Percentiles rank a stretch among this genome's conserved stretches.
These are phyloP conservation scores for Mytilinidion resinicola DNA, from an alignment of 495 filamentous ascomycete species.

Conservation along the genomic window DNA sequence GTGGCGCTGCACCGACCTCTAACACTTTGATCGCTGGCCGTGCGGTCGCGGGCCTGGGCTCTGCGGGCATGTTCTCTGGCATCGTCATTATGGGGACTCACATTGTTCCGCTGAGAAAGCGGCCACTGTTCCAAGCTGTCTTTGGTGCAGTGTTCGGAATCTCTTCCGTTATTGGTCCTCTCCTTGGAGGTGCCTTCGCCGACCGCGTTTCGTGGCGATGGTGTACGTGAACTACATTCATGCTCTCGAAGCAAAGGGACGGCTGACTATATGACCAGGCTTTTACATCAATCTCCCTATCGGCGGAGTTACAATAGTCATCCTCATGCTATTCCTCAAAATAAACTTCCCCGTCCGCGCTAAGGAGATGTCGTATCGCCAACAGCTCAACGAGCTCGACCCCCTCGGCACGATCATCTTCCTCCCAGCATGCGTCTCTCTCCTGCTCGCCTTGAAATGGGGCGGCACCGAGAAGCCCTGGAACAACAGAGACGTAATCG, in stretches of 20 bases:
- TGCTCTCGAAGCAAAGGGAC: not conserved
- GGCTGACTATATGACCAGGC: slow-evolving; percentile 36
- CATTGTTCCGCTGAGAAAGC: slow-evolving; percentile 63
- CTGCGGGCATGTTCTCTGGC: slow-evolving; percentile 78
- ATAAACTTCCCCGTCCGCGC: slow-evolving; percentile 23
- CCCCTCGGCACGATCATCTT: slow-evolving; percentile 46
- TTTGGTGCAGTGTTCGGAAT: slow-evolving; percentile 77
- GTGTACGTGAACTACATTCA: slow-evolving; percentile 47
- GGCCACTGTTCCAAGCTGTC: slow-evolving; percentile 67
- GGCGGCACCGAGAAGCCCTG: slow-evolving; percentile 53
- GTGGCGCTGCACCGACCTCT: slow-evolving; percentile 69
- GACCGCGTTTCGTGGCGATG: slow-evolving; percentile 62
- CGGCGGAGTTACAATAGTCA: slow-evolving; percentile 54
- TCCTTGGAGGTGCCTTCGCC: slow-evolving; percentile 38
- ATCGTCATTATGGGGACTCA: slow-evolving; percentile 75
- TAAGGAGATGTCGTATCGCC: slow-evolving; percentile 21
- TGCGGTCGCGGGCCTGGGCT: slow-evolving; percentile 76
- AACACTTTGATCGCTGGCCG: slow-evolving; percentile 74
- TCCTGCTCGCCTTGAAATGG: slow-evolving; percentile 60
- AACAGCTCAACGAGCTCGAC: slow-evolving; percentile 47
- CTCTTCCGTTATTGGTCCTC: slow-evolving; percentile 46
- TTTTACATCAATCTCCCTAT: slow-evolving; percentile 49
- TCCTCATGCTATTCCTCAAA: slow-evolving; percentile 47
- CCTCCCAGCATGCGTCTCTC: slow-evolving; percentile 48
- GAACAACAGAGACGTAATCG: slow-evolving; percentile 38